Base-by-base conservation (phyloP, 257 asterid species). In the Buddleja alternifolia region DNA sequence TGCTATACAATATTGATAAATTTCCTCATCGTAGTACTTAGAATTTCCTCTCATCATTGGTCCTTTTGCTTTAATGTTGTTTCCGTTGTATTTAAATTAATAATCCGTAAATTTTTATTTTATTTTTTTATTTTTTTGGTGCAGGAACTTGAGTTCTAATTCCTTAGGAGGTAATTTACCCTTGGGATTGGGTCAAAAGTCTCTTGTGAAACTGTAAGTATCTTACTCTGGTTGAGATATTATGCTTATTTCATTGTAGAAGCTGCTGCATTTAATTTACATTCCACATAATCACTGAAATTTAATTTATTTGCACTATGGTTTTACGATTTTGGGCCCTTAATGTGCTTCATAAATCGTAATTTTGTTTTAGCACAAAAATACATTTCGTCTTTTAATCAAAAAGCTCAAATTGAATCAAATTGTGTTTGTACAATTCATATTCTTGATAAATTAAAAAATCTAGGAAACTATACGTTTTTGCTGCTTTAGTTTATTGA, bases 161-260 rank as follows among this genome's bases (percentile, higher is more conserved):
- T 72, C 87, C 48, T 63, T 88, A 68, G 87, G 81, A 21, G 87
- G 92, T 72, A 64, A 60, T 71, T 64, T 88, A 21, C 95, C 95
- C 8, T 53, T 69, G 61, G 95, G 83, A 8, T 63, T 85, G 82
- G 86, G 88, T 40, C 85, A 83, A 66, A 84, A 83, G 64, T 88
- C 95, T 67, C 95, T 88, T 50, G 85, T 81, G 75, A 88, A 88
- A 78, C 78, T 88, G 92, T 88, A 82, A 88, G 95, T 29, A 68
- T 50, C 8, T 6, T 52, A 4, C 34, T 50, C 59, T 12, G 15
- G 51, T 37, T n/a, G 12, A 10, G 12, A 20, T 52, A 63, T 63
- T 45, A 20, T 48, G 21, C 7, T 52, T 34, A 19, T 52, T 10
- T 51, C 52, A 34, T 47, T 42, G 8, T 69, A 32, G 17, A 3